Evolutionary conservation across 2,329 filamentous ascomycete species (phyloP), one percentile per base, ranked within the genome.

Genomic region (Scedosporium apiospermum): DNA sequence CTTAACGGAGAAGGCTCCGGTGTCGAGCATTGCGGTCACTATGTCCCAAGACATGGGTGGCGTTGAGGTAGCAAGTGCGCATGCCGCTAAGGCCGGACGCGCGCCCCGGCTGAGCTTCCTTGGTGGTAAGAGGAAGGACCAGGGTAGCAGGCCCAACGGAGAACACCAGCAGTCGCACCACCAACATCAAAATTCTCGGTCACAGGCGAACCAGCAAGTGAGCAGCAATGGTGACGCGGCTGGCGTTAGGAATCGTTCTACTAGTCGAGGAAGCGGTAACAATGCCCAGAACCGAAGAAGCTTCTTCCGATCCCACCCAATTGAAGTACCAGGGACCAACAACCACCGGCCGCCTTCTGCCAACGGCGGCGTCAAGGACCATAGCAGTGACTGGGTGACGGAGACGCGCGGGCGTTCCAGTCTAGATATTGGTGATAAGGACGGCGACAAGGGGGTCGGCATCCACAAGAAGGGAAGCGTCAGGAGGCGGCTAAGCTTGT

Each of bases 401-500:
- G 64, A 66, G n/a, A 57, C 59, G 7, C 46, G 57, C 9, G 60
- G 60, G 7, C 62, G 49, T 16, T 57, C 46, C 18, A 60, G 57
- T 46, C 46, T 60, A 2, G 57, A 59, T 12, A 53, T 60, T 18
- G 46, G 69, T 21, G 65, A 69, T 10, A 67, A 71, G 60, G 62
- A 69, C 30, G 63, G 63, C 0, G 67, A 70, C 38, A 71, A 70
- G 58, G 78, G 73, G 44, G 70, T 72, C 30, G 73, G 75, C 3
- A 70, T 77, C 44, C 71, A 74, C 63, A 80, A 80, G 69, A 82
- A 83, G 61, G 84, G 83, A 42, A 88, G 86, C 63, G 83, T 96
- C 67, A 86, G 88, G 75, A 93, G 91, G 77, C 78, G 91, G 69
- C 79, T 96, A 67, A 95, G 90, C 72, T 78, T 92, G 69, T 78